Base-by-base conservation (phyloP, 2,329 filamentous ascomycete genomes). In the Didymella segeticola region DNA sequence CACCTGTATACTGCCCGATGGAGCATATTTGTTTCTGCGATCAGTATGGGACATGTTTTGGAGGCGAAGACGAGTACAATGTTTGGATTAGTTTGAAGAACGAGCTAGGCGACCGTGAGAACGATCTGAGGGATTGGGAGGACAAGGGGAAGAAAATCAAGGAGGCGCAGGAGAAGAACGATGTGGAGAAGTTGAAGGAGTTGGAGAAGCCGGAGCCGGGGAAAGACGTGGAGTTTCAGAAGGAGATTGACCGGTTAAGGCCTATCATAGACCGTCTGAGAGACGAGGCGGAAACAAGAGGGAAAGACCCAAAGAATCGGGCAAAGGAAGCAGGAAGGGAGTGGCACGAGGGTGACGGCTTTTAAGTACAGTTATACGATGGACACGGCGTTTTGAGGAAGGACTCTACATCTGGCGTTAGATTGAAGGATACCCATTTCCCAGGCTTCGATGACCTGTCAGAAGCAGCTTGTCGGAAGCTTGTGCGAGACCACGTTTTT, bases 21-120 rank as follows among this genome's bases (percentile, higher is more conserved):
- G 81, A 85, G 71, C 77, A 82, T 50, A 70, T 81, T 0, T 88
- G 86, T 71, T 85, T 86, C 56, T 88, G 86, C 66, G 85, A 88
- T 55, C 84, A 83, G 5, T 88, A 82, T 43, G 86, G 86, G 1
- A 72, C 84, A 9, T 88, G 86, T 63, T 87, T 87, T 58, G 82
- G 80, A 10, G 77, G 76, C 4, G 75, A 80, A 26, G 70, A 78
- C 4, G 69, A 77, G 45, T 85, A 80, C 45, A 71, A 80, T 23
- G 68, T 75, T 10, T 86, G 78, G 63, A 77, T 80, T 22, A 76
- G 79, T 31, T 57, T 81, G n/a, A 74, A 77, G 38, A 76, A 73
- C 23, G 65, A 78, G 43, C 72, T 78, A 47, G 60, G 74, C 2
- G 73, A 79, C 39, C 67, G 75, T 10, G 71, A 79, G 47, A 57